A percentile compares a stretch with the other conserved stretches of the same genome.
Conservation (phyloP, 192 early-diverging fungal species). For the Dissophora ornata region DNA sequence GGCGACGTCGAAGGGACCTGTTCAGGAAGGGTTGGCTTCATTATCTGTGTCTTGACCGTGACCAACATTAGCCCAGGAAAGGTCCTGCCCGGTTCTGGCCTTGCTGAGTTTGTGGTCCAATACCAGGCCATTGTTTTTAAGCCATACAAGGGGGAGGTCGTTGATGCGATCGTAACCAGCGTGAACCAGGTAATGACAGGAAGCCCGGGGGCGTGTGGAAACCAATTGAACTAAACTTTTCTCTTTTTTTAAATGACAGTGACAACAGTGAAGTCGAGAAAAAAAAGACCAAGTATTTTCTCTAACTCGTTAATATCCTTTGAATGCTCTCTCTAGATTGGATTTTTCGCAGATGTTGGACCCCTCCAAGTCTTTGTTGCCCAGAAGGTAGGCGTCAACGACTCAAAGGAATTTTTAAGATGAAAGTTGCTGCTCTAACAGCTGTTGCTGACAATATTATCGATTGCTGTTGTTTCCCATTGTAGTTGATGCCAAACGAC, state of each 20-base stretch:
- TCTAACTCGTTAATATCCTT: background rate
- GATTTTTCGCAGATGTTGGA: slow-evolving; percentile 95
- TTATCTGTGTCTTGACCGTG: slow-evolving; percentile 88
- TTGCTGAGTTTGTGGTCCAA: slow-evolving; percentile 92
- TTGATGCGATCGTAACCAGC: slow-evolving; percentile 89
- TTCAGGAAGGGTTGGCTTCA: slow-evolving; percentile 92
- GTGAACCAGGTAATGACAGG: slow-evolving; percentile 82
- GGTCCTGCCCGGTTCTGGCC: slow-evolving; percentile 77
- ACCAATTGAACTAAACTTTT: background rate
- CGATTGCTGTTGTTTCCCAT: background rate
- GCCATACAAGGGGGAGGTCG: slow-evolving; percentile 96
- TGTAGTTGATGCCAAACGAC: slow-evolving; percentile 85
- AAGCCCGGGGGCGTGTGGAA: background rate
- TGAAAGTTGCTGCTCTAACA: background rate
- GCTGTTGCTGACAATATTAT: background rate
- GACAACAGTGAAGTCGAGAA: background rate
- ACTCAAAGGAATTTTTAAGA: too few relatives aligned
- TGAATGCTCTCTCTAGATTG: slow-evolving; percentile 63
- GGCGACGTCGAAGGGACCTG: slow-evolving; percentile 96
- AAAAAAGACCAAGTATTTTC: too few relatives aligned
- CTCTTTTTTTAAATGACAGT: background rate
- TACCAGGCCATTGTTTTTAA: slow-evolving; percentile 97
- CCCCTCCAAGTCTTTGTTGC: slow-evolving; percentile 94
- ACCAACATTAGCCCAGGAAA: slow-evolving; percentile 85
- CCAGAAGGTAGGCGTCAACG: slow-evolving; percentile 69